Evolutionary conservation across 2,329 filamentous ascomycete genomes (phyloP).

Genomic region (Sarocladium brachiariae): DNA sequence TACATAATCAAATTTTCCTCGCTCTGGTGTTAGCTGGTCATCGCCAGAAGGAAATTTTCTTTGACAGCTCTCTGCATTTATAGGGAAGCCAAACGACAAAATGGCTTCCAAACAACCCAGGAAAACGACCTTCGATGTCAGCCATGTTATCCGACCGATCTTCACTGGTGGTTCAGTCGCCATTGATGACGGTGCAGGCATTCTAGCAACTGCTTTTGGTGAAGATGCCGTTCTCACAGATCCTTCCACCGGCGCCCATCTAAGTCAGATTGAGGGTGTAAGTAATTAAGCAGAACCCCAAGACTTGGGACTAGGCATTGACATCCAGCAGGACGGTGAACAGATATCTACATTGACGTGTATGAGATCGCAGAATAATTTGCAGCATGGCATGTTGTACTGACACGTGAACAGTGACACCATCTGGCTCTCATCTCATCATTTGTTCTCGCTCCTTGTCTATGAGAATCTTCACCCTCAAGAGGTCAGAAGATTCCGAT

Average conservation of each 20-base stretch:
- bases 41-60: slow-evolving; percentile 11
- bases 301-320: slow-evolving; percentile 11
- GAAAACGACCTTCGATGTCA: slow-evolving; percentile 86
- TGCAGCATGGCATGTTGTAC: slow-evolving; percentile 8
- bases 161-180: slow-evolving; percentile 87
- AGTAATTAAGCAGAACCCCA: slow-evolving; percentile 12
- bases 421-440: slow-evolving; percentile 79
- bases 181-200: slow-evolving; percentile 70
- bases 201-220: slow-evolving; percentile 83
- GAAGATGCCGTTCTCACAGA: slow-evolving; percentile 89
- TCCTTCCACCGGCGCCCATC: slow-evolving; percentile 71
- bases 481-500: slow-evolving; percentile 47
- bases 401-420: slow-evolving; percentile 58
- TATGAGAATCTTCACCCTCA: slow-evolving; percentile 83
- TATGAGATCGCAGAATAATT: slow-evolving; percentile 28
- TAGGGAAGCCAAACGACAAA: slow-evolving; percentile 17
- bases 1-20: slow-evolving; percentile 1
- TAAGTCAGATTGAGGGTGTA: slow-evolving; percentile 84
- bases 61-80: background rate
- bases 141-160: slow-evolving; percentile 80
- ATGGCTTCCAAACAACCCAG: slow-evolving; percentile 58
- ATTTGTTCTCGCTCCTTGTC: slow-evolving; percentile 92
- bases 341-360: slow-evolving; percentile 66
- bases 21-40: slow-evolving; percentile 8
- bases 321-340: slow-evolving; percentile 60